phyloP scores from a whole-genome alignment of 192 early-diverging fungal genomes.

The Allomyces macrogynus region DNA sequence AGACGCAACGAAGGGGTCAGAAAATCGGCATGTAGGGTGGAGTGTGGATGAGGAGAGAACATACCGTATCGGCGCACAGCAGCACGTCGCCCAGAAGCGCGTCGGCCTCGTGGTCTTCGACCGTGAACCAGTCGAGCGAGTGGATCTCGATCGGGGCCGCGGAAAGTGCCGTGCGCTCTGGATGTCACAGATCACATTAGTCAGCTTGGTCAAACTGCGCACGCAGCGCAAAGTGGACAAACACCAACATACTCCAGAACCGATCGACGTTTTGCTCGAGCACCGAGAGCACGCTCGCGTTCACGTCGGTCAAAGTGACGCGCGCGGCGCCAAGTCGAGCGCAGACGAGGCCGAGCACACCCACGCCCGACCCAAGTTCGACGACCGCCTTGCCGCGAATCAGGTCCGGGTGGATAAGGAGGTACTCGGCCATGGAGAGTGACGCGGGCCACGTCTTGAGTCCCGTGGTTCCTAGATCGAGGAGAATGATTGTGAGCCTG shows the following conservation, averaged over 20 bases:
- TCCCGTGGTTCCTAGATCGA: conserved; percentile 2
- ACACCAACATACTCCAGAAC: not conserved
- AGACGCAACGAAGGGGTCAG: too few species aligned
- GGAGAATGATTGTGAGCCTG: not conserved
- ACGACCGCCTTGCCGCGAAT: not conserved
- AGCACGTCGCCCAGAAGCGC: not conserved
- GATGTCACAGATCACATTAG: not conserved
- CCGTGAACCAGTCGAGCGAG: not conserved
- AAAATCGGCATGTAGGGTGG: too few species aligned
- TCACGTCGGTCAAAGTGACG: not conserved
- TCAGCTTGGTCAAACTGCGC: not conserved
- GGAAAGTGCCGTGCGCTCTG: not conserved
- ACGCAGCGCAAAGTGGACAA: not conserved
- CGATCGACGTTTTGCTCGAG: not conserved
- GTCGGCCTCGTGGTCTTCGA: not conserved
- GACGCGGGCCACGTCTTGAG: conserved; percentile 3
- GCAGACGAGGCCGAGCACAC: not conserved
- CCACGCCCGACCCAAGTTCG: not conserved
- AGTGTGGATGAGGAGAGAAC: too few species aligned
- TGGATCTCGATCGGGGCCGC: not conserved
- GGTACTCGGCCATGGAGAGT: conserved; percentile 2
- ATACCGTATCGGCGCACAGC: not conserved
- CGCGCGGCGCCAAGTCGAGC: not conserved
- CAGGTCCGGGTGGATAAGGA: not conserved
- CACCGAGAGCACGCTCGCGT: not conserved